These are phyloP conservation scores for Cardamine chenopodiifolia DNA, from an alignment of 345 rosid species.

Conservation along the genomic window DNA sequence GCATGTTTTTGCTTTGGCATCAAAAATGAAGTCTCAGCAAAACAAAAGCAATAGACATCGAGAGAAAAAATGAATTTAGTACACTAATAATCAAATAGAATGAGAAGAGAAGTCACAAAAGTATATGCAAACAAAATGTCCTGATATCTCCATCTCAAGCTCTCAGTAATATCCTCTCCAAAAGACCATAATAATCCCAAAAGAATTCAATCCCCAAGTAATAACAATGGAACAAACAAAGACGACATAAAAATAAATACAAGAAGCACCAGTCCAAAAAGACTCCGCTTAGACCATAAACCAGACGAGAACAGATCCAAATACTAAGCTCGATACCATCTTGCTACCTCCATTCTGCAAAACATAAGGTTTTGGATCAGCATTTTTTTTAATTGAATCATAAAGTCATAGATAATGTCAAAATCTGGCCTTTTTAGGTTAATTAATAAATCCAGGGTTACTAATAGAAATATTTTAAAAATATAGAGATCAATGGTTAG, in stretches of 20 bases:
- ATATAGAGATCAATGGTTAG: not conserved
- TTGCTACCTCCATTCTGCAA: slow-evolving; percentile 44
- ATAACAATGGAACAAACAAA: slow-evolving; percentile 42
- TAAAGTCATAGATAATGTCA: not conserved
- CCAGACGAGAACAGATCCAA: slow-evolving; percentile 45
- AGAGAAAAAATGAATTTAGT: not conserved
- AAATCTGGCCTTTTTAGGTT: not conserved
- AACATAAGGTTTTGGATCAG: not conserved
- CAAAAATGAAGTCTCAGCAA: not conserved
- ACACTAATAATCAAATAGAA: slow-evolving; percentile 36
- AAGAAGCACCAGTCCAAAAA: not conserved
- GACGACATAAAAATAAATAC: slow-evolving; percentile 32
- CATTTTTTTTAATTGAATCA: not conserved
- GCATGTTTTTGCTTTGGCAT: not conserved
- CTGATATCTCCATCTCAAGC: slow-evolving; percentile 33
- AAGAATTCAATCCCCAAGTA: slow-evolving; percentile 46
- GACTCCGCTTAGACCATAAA: slow-evolving; percentile 35
- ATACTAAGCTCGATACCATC: slow-evolving; percentile 40
- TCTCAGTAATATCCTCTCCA: slow-evolving; percentile 37
- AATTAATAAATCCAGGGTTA: not conserved
- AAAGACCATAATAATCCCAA: slow-evolving; percentile 33
- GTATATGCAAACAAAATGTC: slow-evolving; percentile 35
- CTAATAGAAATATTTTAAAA: not conserved
- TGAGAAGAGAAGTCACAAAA: slow-evolving; percentile 32
- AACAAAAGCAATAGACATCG: not conserved